Conservation (phyloP, 2,329 filamentous ascomycete species). For the Alternaria burnsii region DNA sequence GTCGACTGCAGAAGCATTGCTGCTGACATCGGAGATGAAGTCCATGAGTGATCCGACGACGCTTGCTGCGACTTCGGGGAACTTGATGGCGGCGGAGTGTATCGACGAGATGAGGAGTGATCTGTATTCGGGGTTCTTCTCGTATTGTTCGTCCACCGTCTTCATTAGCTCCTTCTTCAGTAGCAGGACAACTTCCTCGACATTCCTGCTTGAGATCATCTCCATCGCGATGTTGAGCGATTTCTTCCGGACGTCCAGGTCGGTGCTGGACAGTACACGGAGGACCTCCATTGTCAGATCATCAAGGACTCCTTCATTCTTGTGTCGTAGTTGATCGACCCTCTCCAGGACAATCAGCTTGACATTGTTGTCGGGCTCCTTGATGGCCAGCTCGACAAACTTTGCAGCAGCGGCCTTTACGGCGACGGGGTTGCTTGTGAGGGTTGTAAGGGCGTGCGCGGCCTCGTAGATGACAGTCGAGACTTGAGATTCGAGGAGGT, state of each 20-base stretch:
- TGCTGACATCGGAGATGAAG: constrained; percentile 98
- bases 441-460: constrained; percentile 88
- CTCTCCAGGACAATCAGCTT: constrained; percentile 97
- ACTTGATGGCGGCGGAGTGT: constrained; percentile 98
- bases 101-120: constrained; percentile 96
- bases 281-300: constrained; percentile 97
- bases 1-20: constrained; percentile 94
- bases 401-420: constrained; percentile 96
- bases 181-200: constrained; percentile 94
- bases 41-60: constrained; percentile 98
- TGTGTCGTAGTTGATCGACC: constrained; percentile 84
- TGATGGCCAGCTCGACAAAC: constrained; percentile 96
- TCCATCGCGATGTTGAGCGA: constrained; percentile 89
- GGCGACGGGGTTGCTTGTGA: constrained; percentile 95
- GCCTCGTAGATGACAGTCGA: constrained; percentile 98
- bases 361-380: constrained; percentile 98
- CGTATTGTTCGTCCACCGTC: constrained; percentile 97
- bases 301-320: constrained; percentile 90
- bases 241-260: constrained; percentile 94
- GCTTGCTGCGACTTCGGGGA: constrained; percentile 95
- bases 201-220: constrained; percentile 99
- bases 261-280: constrained; percentile 90
- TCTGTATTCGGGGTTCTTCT: constrained; percentile 72
- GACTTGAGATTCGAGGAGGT: constrained; percentile 89
- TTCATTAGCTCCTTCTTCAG: constrained; percentile 98